Percentiles rank a stretch among this genome's conserved stretches.
Conservation (phyloP, 768 basidiomycete genomes). For the Boletellus ananiceps region DNA sequence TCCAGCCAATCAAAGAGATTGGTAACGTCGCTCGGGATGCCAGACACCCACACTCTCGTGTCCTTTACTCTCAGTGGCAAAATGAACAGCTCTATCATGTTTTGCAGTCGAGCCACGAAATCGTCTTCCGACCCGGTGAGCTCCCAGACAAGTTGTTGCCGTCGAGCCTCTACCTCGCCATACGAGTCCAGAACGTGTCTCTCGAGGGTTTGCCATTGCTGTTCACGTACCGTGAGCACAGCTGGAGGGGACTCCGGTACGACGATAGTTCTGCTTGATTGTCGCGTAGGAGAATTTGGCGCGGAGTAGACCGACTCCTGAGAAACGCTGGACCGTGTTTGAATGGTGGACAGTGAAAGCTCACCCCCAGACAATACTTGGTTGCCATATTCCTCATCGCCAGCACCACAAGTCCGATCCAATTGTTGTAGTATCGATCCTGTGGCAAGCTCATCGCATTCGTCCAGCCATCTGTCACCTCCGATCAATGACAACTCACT, state of each 20-base stretch:
- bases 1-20: slow-evolving; percentile 86
- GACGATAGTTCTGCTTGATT: slow-evolving; percentile 8
- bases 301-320: slow-evolving; percentile 26
- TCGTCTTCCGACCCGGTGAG: slow-evolving; percentile 62
- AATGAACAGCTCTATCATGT: slow-evolving; percentile 69
- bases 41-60: slow-evolving; percentile 72
- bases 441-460: slow-evolving; percentile 26
- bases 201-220: slow-evolving; percentile 22
- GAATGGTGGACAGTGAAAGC: slow-evolving; percentile 10
- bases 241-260: slow-evolving; percentile 8
- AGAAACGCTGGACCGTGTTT: slow-evolving; percentile 17
- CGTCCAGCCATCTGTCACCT: slow-evolving; percentile 38
- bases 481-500: slow-evolving; percentile 46
- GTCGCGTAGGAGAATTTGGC: slow-evolving; percentile 9
- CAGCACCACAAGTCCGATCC: neutral
- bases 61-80: slow-evolving; percentile 71
- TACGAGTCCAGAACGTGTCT: slow-evolving; percentile 26
- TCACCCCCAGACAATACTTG: slow-evolving; percentile 6
- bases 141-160: slow-evolving; percentile 67
- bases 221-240: slow-evolving; percentile 10
- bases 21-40: slow-evolving; percentile 66
- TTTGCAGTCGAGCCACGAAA: slow-evolving; percentile 63
- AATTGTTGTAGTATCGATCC: slow-evolving; percentile 28
- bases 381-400: neutral
- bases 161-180: slow-evolving; percentile 49